phyloP scores from a whole-genome alignment of 495 filamentous ascomycete genomes.

The Podospora conica region DNA sequence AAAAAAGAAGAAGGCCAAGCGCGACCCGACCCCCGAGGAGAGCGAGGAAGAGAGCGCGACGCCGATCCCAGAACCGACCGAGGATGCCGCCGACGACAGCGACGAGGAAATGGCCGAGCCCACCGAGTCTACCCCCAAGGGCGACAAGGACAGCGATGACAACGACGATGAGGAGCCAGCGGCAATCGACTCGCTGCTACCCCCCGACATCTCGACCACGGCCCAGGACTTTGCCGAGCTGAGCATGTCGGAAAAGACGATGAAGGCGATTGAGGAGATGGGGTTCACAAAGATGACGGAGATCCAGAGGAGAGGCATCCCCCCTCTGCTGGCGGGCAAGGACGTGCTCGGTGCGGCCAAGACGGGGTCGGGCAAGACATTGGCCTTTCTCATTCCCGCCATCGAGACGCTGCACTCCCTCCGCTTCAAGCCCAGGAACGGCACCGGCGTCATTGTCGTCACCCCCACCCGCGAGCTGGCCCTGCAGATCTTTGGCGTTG shows the following conservation, averaged over 20 bases:
- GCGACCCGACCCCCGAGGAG: constrained; percentile 18
- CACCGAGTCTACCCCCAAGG: constrained; percentile 20
- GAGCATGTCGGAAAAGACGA: constrained; percentile 78
- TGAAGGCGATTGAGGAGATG: constrained; percentile 85
- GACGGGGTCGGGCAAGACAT: constrained; percentile 92
- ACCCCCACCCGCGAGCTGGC: constrained; percentile 87
- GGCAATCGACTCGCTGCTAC: constrained; percentile 23
- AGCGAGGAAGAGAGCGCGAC: constrained; percentile 21
- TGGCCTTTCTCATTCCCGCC: constrained; percentile 90
- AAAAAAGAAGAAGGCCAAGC: constrained; percentile 27
- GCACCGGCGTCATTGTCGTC: constrained; percentile 82
- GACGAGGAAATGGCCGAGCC: constrained; percentile 18
- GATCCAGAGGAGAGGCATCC: constrained; percentile 84
- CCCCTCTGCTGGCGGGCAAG: constrained; percentile 78
- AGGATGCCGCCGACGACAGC: constrained; percentile 20
- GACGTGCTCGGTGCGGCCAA: constrained; percentile 96
- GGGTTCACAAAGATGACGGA: constrained; percentile 93
- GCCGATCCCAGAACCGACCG: constrained; percentile 1
- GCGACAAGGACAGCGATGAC: constrained; percentile 21
- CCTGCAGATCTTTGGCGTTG: constrained; percentile 93
- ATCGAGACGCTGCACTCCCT: constrained; percentile 90
- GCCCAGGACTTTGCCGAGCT: constrained; percentile 65
- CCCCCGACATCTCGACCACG: constrained; percentile 27
- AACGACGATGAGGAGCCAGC: constrained; percentile 23
- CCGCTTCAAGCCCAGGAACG: constrained; percentile 69